phyloP scores from a whole-genome alignment of 345 rosid species.

The Psidium friedrichsthalianum region DNA sequence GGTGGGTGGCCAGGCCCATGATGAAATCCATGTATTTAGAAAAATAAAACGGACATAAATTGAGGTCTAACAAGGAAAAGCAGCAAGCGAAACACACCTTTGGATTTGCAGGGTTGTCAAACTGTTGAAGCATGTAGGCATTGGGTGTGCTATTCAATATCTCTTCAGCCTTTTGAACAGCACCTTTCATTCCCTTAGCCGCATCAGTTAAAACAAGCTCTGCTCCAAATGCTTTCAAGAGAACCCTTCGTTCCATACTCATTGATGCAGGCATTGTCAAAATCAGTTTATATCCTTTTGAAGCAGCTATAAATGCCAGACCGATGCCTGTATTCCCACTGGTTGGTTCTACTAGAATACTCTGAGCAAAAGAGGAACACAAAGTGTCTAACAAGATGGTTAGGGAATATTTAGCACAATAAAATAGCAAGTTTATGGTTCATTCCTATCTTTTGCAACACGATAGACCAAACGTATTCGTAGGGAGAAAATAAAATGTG shows the following conservation, averaged over 20 bases:
- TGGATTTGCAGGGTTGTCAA: slow-evolving; percentile 86
- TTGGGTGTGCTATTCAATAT: slow-evolving; percentile 46
- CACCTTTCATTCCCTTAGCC: slow-evolving; percentile 73
- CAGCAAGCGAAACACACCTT: slow-evolving; percentile 28
- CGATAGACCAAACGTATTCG: neutral
- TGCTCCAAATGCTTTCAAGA: slow-evolving; percentile 83
- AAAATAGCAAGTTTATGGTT: neutral
- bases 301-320: slow-evolving; percentile 76
- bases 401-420: neutral
- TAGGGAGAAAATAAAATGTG: neutral
- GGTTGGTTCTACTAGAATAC: slow-evolving; percentile 76
- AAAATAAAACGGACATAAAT: neutral
- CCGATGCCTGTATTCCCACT: slow-evolving; percentile 97
- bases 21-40: neutral
- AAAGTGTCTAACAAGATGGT: neutral
- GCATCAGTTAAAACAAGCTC: slow-evolving; percentile 76
- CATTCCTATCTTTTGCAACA: neutral
- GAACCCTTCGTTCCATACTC: slow-evolving; percentile 87
- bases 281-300: slow-evolving; percentile 64
- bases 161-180: slow-evolving; percentile 68
- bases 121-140: slow-evolving; percentile 76
- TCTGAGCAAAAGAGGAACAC: slow-evolving; percentile 21
- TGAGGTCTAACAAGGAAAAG: neutral
- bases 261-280: slow-evolving; percentile 72
- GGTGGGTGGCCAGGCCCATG: neutral